Percentiles rank a stretch among this genome's conserved stretches.
phyloP scores from a whole-genome alignment of 495 filamentous ascomycete species.

The Penicillium turbatum region DNA sequence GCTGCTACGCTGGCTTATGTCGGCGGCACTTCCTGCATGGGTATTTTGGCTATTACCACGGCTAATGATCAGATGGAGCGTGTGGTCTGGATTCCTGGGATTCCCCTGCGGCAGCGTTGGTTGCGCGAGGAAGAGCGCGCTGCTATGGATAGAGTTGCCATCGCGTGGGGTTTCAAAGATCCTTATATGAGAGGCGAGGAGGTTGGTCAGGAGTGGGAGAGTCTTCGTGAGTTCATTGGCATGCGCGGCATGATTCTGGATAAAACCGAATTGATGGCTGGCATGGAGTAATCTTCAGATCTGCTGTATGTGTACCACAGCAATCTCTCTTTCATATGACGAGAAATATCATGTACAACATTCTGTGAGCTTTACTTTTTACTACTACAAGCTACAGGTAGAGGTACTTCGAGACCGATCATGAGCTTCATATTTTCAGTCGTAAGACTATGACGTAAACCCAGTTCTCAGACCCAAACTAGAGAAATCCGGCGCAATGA shows the following conservation, averaged over 20 bases:
- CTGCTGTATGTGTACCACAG: neutral
- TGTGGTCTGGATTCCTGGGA: constrained; percentile 79
- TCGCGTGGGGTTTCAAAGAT: constrained; percentile 87
- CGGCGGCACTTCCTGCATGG: constrained; percentile 69
- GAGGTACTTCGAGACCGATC: constrained; percentile 22
- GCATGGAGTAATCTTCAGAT: constrained; percentile 61
- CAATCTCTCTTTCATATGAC: neutral
- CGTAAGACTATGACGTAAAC: constrained; percentile 33
- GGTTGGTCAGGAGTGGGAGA: constrained; percentile 83
- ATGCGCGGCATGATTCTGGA: constrained; percentile 86
- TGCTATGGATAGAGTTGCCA: constrained; percentile 80
- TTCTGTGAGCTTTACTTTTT: neutral
- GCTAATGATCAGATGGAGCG: constrained; percentile 92
- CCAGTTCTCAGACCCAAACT: constrained; percentile 24
- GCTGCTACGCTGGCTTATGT: constrained; percentile 78
- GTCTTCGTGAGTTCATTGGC: constrained; percentile 71
- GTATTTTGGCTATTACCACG: constrained; percentile 77
- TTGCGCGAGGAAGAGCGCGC: constrained; percentile 86
- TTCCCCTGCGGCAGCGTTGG: constrained; percentile 81
- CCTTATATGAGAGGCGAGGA: constrained; percentile 78
- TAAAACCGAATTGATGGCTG: constrained; percentile 79
- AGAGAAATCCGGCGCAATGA: constrained; percentile 28
- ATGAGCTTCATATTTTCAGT: constrained; percentile 36
- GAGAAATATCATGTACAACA: constrained; percentile 3
- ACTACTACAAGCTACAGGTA: neutral